Evolutionary conservation across 495 filamentous ascomycete species (phyloP), one percentile per base, ranked within the genome.

Genomic region (Wilcoxina mikolae): DNA sequence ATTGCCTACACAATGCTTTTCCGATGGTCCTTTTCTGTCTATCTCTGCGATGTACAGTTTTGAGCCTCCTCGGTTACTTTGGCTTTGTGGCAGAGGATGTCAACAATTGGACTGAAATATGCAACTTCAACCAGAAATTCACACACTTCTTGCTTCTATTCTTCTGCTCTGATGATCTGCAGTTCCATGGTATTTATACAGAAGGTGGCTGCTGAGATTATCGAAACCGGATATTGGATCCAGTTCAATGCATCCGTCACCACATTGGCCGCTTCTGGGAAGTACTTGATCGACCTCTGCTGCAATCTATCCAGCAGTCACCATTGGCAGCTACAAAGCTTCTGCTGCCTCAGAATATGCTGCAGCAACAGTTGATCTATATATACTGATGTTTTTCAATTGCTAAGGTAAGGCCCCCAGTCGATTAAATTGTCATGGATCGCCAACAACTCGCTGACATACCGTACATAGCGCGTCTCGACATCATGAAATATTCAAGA

Each of bases 381-480:
- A n/a, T n/a, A n/a, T n/a, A n/a, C n/a, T n/a, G n/a, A n/a, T n/a
- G n/a, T n/a, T n/a, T n/a, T n/a, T n/a, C n/a, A n/a, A n/a, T n/a
- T n/a, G n/a, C n/a, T n/a, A n/a, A n/a, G n/a, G n/a, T n/a, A n/a
- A n/a, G n/a, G n/a, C n/a, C n/a, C n/a, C n/a, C n/a, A n/a, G n/a
- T 35, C 7, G 22, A 15, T 27, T 15, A 35, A 15, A 35, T 35
- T 35, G 31, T 5, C 31, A 15, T 15, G 5, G 7, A 54, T 22
- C 4, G 51, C 51, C 0, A 54, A 35, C 10, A 54, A 10, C 18
- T 54, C 51, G 2, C 39, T 5, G 10, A 48, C 38, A 17, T 54
- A 54, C 0, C 15, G 18, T 20, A 20, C 10, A n/a, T 54, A 54
- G 0, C 31, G 0, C 0, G 38, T 25, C 10, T 46, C 31, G 1